Conservation (phyloP, 352 stramenopile species). For the Globisporangium perplexum region DNA sequence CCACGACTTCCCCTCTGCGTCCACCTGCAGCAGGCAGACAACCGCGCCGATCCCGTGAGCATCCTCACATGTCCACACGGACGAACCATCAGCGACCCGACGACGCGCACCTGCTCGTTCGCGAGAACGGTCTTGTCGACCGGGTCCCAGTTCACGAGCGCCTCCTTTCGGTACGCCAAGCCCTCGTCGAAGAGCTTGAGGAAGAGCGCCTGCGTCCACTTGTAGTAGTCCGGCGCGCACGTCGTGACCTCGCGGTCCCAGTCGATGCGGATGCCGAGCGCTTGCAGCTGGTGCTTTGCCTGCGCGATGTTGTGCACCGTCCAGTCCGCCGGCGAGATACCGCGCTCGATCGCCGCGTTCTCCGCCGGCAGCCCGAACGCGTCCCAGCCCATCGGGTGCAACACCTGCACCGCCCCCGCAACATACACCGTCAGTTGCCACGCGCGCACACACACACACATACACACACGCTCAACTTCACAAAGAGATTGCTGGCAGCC, state of each 20-base stretch:
- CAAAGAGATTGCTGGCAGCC: neutral
- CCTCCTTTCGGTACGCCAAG: slow-evolving; percentile 94
- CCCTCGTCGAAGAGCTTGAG: slow-evolving; percentile 95
- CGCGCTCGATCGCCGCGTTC: slow-evolving; percentile 98
- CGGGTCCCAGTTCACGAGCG: slow-evolving; percentile 99
- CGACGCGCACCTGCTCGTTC: slow-evolving; percentile 93
- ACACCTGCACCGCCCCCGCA: slow-evolving; percentile 40
- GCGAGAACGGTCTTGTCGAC: slow-evolving; percentile 98
- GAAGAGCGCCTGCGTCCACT: slow-evolving; percentile 99
- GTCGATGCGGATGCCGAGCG: slow-evolving; percentile 97
- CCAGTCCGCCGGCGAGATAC: slow-evolving; percentile 93
- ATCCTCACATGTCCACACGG: neutral
- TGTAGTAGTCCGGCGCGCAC: slow-evolving; percentile 95
- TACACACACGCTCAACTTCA: neutral
- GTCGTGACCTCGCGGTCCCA: slow-evolving; percentile 98
- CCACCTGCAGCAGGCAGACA: slow-evolving; percentile 27
- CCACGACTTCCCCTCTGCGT: slow-evolving; percentile 93
- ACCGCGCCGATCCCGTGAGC: neutral
- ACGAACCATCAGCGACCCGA: neutral
- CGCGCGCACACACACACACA: neutral
- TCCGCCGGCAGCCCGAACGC: slow-evolving; percentile 99
- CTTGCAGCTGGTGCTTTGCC: slow-evolving; percentile 95
- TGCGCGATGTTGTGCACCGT: slow-evolving; percentile 96
- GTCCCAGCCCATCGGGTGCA: slow-evolving; percentile 99
- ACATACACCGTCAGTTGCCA: neutral